Evolutionary conservation across 257 asterid species (phyloP).

Genomic region (Solanum piurae): DNA sequence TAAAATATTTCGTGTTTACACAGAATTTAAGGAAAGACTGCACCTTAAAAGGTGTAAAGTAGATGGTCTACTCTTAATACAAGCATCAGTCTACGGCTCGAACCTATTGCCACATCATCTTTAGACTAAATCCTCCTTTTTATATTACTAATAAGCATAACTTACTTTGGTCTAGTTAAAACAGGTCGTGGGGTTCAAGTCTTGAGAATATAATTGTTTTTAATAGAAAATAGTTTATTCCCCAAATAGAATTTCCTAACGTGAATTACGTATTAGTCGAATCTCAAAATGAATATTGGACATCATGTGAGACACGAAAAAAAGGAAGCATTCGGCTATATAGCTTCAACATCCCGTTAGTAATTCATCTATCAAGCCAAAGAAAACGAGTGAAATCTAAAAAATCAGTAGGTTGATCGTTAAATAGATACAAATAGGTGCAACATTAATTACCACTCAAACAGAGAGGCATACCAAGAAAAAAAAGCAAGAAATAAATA

Average conservation of each 20-base stretch:
- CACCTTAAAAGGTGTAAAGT: no score
- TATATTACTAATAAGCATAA: not conserved
- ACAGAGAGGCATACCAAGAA: not conserved
- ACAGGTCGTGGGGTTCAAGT: not conserved
- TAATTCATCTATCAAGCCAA: not conserved
- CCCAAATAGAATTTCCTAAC: not conserved
- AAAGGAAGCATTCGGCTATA: not conserved
- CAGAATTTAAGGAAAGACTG: accelerated
- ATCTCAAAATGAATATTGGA: not conserved
- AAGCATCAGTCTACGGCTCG: not conserved
- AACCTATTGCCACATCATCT: not conserved
- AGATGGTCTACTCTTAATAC: not conserved
- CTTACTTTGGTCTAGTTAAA: not conserved
- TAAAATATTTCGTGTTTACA: not conserved
- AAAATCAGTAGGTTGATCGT: accelerated
- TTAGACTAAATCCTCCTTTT: not conserved
- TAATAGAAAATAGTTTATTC: not conserved
- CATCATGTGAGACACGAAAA: not conserved
- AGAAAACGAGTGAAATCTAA: not conserved
- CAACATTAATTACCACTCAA: not conserved
- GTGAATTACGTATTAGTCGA: not conserved
- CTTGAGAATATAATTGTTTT: not conserved
- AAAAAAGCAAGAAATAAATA: no score
- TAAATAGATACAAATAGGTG: not conserved
- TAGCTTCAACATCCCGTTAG: not conserved